These are phyloP conservation scores for Claviceps lovelessii DNA, from an alignment of 2,329 filamentous ascomycete genomes.

Conservation along the genomic window DNA sequence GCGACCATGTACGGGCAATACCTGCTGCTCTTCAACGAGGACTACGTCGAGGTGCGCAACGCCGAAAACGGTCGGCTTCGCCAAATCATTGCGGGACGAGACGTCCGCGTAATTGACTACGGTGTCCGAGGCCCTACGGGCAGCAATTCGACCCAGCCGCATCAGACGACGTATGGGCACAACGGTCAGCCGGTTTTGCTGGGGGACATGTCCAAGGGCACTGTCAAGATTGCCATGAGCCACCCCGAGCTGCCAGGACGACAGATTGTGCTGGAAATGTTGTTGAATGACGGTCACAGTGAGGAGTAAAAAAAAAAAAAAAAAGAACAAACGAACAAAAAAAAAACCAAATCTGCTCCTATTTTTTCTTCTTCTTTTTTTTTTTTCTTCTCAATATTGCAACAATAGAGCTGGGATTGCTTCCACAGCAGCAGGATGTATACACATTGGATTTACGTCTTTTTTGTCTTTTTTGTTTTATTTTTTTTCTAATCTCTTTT, in stretches of 20 bases:
- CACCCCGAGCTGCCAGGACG: constrained; percentile 75
- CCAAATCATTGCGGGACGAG: constrained; percentile 84
- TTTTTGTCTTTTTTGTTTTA: too few relatives aligned
- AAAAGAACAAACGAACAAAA: neutral
- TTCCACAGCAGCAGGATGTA: too few relatives aligned
- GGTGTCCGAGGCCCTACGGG: constrained; percentile 52
- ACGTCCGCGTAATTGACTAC: constrained; percentile 83
- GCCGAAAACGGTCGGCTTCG: constrained; percentile 86
- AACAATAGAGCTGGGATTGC: too few relatives aligned
- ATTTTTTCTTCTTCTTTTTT: too few relatives aligned
- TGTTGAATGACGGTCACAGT: constrained; percentile 73
- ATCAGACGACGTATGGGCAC: constrained; percentile 19
- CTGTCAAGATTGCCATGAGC: constrained; percentile 88
- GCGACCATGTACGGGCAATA: constrained; percentile 88
- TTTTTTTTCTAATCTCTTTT: too few relatives aligned
- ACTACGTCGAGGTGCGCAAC: constrained; percentile 94
- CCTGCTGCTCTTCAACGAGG: constrained; percentile 81
- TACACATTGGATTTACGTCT: too few relatives aligned
- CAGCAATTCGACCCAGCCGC: constrained; percentile 23
- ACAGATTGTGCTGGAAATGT: constrained; percentile 82
- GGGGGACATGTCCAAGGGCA: constrained; percentile 46
- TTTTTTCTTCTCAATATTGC: too few relatives aligned
- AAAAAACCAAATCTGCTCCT: too few relatives aligned
- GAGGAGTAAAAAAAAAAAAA: constrained; percentile 18
- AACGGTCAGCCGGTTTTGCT: constrained; percentile 21